Conservation (phyloP, 1,284 basidiomycete genomes). For the Moesziomyces sp. region DNA sequence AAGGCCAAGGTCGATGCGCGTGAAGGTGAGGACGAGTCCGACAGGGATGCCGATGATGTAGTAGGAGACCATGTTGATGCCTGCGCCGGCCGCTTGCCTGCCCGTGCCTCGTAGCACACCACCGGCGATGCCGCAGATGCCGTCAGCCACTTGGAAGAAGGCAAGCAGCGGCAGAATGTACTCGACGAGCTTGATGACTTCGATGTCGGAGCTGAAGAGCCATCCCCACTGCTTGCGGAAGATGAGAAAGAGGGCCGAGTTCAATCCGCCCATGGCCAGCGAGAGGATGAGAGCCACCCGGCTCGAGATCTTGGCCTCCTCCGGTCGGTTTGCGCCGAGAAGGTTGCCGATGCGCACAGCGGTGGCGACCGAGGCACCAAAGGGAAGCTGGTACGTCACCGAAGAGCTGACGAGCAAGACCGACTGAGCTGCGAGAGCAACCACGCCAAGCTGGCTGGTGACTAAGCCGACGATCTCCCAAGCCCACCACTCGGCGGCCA, state of each 20-base stretch:
- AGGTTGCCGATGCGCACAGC: conserved; percentile 77
- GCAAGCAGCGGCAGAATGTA: conserved; percentile 77
- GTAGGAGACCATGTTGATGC: conserved; percentile 71
- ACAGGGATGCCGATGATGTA: conserved; percentile 70
- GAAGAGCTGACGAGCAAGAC: conserved; percentile 77
- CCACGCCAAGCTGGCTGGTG: conserved; percentile 66
- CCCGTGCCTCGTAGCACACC: conserved; percentile 83
- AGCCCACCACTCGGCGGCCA: conserved; percentile 88
- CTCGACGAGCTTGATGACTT: conserved; percentile 76
- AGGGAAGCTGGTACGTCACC: conserved; percentile 88
- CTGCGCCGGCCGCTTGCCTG: conserved; percentile 71
- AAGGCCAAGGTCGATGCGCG: conserved; percentile 63
- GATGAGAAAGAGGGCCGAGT: conserved; percentile 76
- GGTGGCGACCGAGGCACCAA: conserved; percentile 80
- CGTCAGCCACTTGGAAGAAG: conserved; percentile 78
- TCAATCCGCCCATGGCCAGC: conserved; percentile 48
- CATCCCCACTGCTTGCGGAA: conserved; percentile 82
- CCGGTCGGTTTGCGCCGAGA: conserved; percentile 70
- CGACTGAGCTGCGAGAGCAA: conserved; percentile 74
- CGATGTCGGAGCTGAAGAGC: conserved; percentile 86
- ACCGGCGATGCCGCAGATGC: conserved; percentile 76
- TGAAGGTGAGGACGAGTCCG: conserved; percentile 70
- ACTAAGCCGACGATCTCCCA: conserved; percentile 78
- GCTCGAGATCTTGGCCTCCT: conserved; percentile 64
- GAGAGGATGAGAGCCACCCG: conserved; percentile 57